These are phyloP conservation scores for Choiromyces venosus DNA, from an alignment of 495 filamentous ascomycete species.

Conservation along the genomic window DNA sequence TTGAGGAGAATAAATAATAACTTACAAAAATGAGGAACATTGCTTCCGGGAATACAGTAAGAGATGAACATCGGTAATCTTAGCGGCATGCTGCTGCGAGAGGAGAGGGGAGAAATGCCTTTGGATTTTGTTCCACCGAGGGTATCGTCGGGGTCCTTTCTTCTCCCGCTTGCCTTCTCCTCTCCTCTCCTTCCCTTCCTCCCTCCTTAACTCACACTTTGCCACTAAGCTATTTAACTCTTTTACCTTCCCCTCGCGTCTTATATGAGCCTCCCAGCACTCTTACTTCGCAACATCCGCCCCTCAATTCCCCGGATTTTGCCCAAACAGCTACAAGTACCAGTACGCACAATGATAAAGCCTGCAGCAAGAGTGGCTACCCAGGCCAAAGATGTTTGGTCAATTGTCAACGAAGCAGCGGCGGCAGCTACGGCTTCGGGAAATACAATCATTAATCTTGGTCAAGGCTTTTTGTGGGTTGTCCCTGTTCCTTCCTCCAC, in stretches of 20 bases:
- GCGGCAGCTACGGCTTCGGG: conserved; percentile 69
- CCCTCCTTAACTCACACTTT: neutral
- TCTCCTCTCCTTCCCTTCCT: neutral
- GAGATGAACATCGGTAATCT: neutral
- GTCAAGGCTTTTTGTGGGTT: conserved; percentile 82
- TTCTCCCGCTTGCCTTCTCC: neutral
- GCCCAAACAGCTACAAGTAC: neutral
- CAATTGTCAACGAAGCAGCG: conserved; percentile 89
- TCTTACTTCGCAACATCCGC: conserved; percentile 10
- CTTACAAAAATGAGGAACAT: neutral
- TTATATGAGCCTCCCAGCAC: neutral
- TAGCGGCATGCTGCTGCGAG: neutral
- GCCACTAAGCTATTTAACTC: neutral
- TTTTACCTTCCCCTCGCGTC: neutral
- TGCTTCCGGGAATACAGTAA: neutral
- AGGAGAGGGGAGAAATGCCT: neutral
- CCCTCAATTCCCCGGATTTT: conserved; percentile 4
- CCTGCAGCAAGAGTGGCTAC: conserved; percentile 76
- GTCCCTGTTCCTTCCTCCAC: conserved; percentile 3
- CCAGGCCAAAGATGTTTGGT: conserved; percentile 91
- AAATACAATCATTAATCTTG: conserved; percentile 92
- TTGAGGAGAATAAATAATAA: neutral
- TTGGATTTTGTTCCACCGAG: neutral
- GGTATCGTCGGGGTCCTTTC: neutral
- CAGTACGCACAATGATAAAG: conserved; percentile 43